Evolutionary conservation across 352 stramenopile genomes (phyloP), one percentile per base, ranked within the genome.

Genomic region (Aphanomyces euteiches): DNA sequence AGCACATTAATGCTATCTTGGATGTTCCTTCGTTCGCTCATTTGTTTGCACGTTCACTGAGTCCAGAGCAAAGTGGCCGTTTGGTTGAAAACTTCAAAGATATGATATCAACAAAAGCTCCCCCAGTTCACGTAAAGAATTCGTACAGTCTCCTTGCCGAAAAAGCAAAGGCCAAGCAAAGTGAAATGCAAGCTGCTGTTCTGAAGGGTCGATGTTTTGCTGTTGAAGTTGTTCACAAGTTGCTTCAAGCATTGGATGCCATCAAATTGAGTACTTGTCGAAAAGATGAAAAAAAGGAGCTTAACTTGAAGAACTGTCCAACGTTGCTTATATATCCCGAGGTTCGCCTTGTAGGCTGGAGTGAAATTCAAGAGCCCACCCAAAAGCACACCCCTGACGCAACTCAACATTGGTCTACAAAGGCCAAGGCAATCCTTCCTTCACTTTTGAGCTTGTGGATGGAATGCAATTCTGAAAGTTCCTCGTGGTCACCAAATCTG

Each of bases 1-100:
- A 78, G 21, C 81, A 81, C n/a, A 94, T 94, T 67, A 79, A 77
- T 3, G 78, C 79, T 28, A 40, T 92, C 19, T 77, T 94, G 28
- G 84, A 92, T 8, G 73, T 79, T 43, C 79, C 77, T 10, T 82
- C 21, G 8, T 67, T 53, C 17, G 59, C 86, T 0, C 78, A 87
- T 53, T 68, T 92, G 5, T 58, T 94, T 17, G 78, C 78, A 37
- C 59, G 85, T 45, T 75, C 88, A 36, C 81, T 80, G 38, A 80
- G 79, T 0, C 60, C 77, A 12, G 83, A 92, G 41, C 77, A 84
- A 12, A 69, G 90, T 19, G 84, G 82, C 0, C 79, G 82, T 6
- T 50, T 94, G 48, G 74, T 94, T 40, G 86, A 94, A 69, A 94
- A 92, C 74, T 92, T 94, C 47, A 76, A 78, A 39, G 84, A 92